These are phyloP conservation scores for Penicillium steckii DNA, from an alignment of 495 filamentous ascomycete species.

Conservation along the genomic window DNA sequence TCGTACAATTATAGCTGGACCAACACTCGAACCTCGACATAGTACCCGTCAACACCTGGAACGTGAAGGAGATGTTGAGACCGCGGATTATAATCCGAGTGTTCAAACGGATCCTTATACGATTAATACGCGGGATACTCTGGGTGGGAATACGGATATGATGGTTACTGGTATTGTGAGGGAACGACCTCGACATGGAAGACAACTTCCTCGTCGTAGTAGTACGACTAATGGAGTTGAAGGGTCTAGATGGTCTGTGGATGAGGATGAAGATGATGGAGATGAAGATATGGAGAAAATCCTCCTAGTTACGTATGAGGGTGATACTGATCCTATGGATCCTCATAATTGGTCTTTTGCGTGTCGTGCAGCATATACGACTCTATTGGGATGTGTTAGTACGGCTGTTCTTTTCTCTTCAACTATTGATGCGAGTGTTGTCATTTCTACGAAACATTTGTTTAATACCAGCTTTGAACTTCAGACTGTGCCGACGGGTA, in stretches of 20 bases:
- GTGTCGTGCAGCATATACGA: conserved; percentile 33
- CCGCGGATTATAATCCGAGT: conserved; percentile 4
- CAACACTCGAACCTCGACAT: conserved; percentile 13
- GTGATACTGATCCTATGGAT: conserved; percentile 49
- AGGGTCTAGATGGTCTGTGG: no score
- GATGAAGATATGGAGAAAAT: conserved; percentile 31
- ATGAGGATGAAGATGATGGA: no score
- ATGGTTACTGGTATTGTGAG: conserved; percentile 20
- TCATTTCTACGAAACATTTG: conserved; percentile 2
- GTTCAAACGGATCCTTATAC: conserved; percentile 16
- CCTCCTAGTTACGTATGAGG: conserved; percentile 57
- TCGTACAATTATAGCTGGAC: conserved; percentile 8
- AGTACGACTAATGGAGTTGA: background rate
- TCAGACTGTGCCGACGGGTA: conserved; percentile 15
- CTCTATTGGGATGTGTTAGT: conserved; percentile 48
- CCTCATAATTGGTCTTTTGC: conserved; percentile 56
- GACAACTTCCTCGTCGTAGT: background rate
- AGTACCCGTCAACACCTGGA: conserved; percentile 9
- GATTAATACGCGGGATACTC: conserved; percentile 19
- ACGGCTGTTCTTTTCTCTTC: conserved; percentile 46
- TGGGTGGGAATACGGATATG: conserved; percentile 14
- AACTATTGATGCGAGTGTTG: conserved; percentile 42
- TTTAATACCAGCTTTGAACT: conserved; percentile 12
- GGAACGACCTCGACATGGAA: background rate
- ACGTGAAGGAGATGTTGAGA: conserved; percentile 15